Base-by-base conservation (phyloP, 768 basidiomycete species). In the Calocybe indica region DNA sequence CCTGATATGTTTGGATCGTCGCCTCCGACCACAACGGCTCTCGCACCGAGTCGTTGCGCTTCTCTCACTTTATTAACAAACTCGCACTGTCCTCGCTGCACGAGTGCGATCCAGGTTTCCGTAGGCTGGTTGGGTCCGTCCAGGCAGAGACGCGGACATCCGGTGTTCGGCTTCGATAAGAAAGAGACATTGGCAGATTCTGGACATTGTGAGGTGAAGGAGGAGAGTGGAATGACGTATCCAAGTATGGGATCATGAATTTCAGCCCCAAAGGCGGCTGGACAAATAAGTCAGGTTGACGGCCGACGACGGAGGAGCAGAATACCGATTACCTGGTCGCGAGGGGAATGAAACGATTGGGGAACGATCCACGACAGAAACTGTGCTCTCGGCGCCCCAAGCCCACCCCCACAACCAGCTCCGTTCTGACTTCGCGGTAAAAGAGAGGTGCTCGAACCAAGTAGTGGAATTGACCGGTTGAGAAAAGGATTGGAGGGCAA, bases 21-120 rank as follows among this genome's bases (percentile, higher is more conserved):
- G 33, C 94, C 94, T 34, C 94, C 95, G 6, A 98, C 90, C n/a
- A 98, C 83, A 40, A 96, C 84, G 4, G 85, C 95, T 56, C 72
- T 79, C 5, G 94, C 93, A 7, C 93, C 93, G 14, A 90, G 69
- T 38, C 73, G 62, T 59, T 82, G 77, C 6, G 83, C 86, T 55
- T 82, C 80, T 41, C 85, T 68, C 34, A 83, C 90, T 72, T 98
- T 98, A 58, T 83, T 85, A 8, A 89, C 85, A 60, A 98, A 98
- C 49, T 92, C 83, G 63, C 95, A 98, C 45, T 80, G 68, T 1
- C 94, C 94, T 36, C 95, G 73, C 63, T 95, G 87, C 0, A 96
- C 84, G 43, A 97, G 76, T 0, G 92, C 95, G 61, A 97, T 89
- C 87, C 91, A 94, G 7, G 82, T 71, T 48, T 91, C 89, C 9